Base-by-base conservation (phyloP, 1,139 yeast genomes). In the Pichia terricola region DNA sequence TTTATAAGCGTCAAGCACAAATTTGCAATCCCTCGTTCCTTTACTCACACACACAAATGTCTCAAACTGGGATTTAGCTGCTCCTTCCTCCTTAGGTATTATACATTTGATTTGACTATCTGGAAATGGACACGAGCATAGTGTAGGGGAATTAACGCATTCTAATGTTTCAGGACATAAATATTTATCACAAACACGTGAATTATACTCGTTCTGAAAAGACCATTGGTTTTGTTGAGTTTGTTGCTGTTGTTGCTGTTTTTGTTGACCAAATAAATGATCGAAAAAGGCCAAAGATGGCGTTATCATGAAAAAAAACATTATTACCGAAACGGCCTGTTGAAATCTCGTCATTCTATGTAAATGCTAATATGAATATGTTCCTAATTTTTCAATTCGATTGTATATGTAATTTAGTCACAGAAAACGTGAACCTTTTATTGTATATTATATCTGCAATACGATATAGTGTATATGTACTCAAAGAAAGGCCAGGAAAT, bases 51-150 rank as follows among this genome's bases (percentile, higher is more conserved):
- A 91, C 11, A 88, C 70, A 57, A 68, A 82, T 10, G 46, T 41
- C 2, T 8, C 8, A 16, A 16, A 16, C 5, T 10, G 7, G 42
- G 68, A 67, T 45, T 75, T 70, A 27, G 77, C 73, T 49, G 76
- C 79, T 7, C 22, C 27, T 3, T 34, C 35, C 10, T 25, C 28
- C 26, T 40, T 39, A 0, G 96, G 95, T 42, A 86, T 67, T 5
- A 72, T 62, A 61, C 98, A 91, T 56, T 87, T 81, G 50, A 84
- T 60, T 60, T 91, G 96, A 2, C 95, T 81, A 44, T 79, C 77
- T 1, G 95, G 91, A 58, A 76, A 89, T 8, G 87, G 88, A 61
- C 98, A 91, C 1, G 97, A 96, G 61, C 98, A 91, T 45, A 81
- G 81, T 27, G 71, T 59, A 1, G 88, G 78, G 2, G 64, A 59